Conservation (phyloP, 2,329 filamentous ascomycete genomes). For the Aspergillus spinulosporus region DNA sequence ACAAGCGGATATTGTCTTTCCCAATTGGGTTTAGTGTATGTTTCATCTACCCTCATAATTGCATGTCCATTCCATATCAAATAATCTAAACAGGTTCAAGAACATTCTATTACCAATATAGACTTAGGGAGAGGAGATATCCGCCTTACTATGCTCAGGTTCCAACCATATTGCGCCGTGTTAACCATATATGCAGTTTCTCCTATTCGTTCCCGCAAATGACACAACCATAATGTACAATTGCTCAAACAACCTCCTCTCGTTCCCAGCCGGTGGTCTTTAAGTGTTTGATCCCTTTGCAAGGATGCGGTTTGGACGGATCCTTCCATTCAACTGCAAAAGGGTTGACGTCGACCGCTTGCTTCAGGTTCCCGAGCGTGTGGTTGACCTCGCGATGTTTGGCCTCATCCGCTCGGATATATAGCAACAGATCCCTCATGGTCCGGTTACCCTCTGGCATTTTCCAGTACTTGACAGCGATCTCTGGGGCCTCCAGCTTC, state of each 20-base stretch:
- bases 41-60: neutral
- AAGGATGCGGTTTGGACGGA: slow-evolving; percentile 64
- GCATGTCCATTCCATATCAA: neutral
- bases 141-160: neutral
- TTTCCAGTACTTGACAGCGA: slow-evolving; percentile 88
- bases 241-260: slow-evolving; percentile 66
- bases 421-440: slow-evolving; percentile 84
- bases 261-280: slow-evolving; percentile 79
- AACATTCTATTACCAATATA: neutral
- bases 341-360: slow-evolving; percentile 85
- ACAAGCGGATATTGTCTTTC: neutral
- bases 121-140: slow-evolving; percentile 8
- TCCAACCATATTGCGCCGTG: neutral
- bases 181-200: neutral
- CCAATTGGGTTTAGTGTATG: neutral
- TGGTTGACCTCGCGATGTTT: slow-evolving; percentile 95
- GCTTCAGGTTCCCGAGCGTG: slow-evolving; percentile 83
- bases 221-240: neutral
- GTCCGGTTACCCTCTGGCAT: slow-evolving; percentile 81
- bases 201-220: slow-evolving; percentile 3
- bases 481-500: slow-evolving; percentile 76
- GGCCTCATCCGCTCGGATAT: slow-evolving; percentile 86
- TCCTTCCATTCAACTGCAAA: slow-evolving; percentile 83
- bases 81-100: neutral
- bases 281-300: slow-evolving; percentile 64